phyloP scores from a whole-genome alignment of 1,284 basidiomycete species.

The Cystobasidium slooffiae region DNA sequence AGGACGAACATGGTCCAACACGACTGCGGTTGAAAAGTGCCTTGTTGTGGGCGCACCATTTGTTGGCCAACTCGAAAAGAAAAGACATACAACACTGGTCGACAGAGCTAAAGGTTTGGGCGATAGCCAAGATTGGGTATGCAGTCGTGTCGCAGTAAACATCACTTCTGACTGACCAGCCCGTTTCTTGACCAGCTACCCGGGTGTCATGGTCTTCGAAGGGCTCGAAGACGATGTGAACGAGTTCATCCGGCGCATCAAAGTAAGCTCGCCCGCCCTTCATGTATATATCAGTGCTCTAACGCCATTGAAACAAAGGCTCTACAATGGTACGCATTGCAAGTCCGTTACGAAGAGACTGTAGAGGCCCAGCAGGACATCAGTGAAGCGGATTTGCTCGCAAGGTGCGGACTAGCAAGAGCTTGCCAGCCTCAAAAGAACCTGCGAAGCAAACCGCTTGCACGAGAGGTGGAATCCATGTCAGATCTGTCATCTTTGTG shows the following conservation, averaged over 20 bases:
- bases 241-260: slow-evolving; percentile 41
- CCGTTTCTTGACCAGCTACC: slow-evolving; percentile 12
- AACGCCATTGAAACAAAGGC: slow-evolving; percentile 5
- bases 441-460: slow-evolving; percentile 3
- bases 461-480: slow-evolving; percentile 40
- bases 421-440: not conserved
- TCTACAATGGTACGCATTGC: slow-evolving; percentile 44
- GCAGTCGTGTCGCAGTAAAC: not conserved
- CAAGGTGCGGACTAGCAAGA: slow-evolving; percentile 4
- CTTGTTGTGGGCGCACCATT: slow-evolving; percentile 41
- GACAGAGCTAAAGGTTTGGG: slow-evolving; percentile 37
- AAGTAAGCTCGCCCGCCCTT: slow-evolving; percentile 8
- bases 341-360: slow-evolving; percentile 39
- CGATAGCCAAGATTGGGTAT: slow-evolving; percentile 32
- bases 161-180: not conserved
- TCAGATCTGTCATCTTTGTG: slow-evolving; percentile 35
- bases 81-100: slow-evolving; percentile 41
- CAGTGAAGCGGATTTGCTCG: not conserved
- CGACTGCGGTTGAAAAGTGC: slow-evolving; percentile 18
- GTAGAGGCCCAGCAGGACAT: not conserved
- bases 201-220: slow-evolving; percentile 42
- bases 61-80: slow-evolving; percentile 41
- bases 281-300: not conserved
- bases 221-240: slow-evolving; percentile 31
- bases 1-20: not conserved